Evolutionary conservation across 805 yeast genomes (phyloP), one percentile per base, ranked within the genome.

Genomic region (Candida golubevii): DNA sequence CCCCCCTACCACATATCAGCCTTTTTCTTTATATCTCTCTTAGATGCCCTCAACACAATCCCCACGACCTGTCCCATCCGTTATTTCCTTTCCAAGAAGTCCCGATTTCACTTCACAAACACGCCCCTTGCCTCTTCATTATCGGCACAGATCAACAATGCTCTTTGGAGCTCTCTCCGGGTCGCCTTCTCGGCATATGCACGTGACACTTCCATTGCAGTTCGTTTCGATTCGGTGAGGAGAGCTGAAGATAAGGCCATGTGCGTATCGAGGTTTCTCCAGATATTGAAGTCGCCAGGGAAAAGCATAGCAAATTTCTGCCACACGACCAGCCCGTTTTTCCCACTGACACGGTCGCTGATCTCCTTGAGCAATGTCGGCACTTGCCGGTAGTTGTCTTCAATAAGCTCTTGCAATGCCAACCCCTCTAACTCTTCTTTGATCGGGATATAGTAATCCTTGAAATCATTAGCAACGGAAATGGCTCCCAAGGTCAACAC

Each of bases 401-500:
- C 60, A 5, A 71, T 65, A 13, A 79, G 56, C 15, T 73, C 78
- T 0, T 57, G 50, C 29, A 84, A 56, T 1, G 80, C 59, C 29
- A 85, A 57, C 0, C 70, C 63, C 32, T 66, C 69, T 36, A 93
- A 64, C 61, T 90, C 96, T 14, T 81, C 83, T 41, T 75, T 74
- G 13, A 83, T 72, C 0, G 93, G 81, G 1, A 76, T 80, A 41
- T 85, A 70, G 46, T 81, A 82, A 12, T 77, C 83, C 6, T 69
- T 67, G 44, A 77, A 66, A 38, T 80, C 71, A 40, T 88, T 85
- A 8, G 82, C 69, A 2, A 93, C 72, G 0, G 87, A 73, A 18
- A 91, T 80, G 0, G 95, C 89, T 5, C 96, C 97, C 35, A 91
- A 69, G 1, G 88, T 78, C 46, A 90, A 63, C 0, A 87, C 82